Evolutionary conservation across 139 green algal genomes (phyloP), one percentile per base, ranked within the genome.

Genomic region (Chlorella sorokiniana): DNA sequence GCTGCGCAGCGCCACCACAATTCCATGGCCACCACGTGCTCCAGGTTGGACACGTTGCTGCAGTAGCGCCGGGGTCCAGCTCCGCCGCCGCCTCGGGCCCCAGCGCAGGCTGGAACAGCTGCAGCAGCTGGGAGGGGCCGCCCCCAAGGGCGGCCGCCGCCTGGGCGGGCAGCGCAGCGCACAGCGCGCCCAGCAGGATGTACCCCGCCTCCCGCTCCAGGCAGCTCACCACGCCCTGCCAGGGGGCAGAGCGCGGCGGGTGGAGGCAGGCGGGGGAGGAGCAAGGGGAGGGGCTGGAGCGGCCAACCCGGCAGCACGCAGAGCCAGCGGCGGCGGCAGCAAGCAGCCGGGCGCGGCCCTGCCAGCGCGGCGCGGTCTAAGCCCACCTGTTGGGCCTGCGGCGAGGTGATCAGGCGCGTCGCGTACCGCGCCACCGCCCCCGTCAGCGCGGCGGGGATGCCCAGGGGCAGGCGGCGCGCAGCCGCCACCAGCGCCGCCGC

Each of bases 1-100:
- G 93, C 93, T 33, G 89, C 88, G 3, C 85, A 68, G 8, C 92
- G 85, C 93, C 93, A 97, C 91, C 91, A 94, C 54, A 95, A 73
- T 83, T 94, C 86, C 80, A 91, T 81, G 20, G 91, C 87, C 35
- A 94, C 72, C 37, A 90, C 87, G 31, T 83, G n/a, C 35, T 95
- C 92, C 35, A 79, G 70, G 35, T 41, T 81, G 35, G 85, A 75
- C 54, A 51, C 63, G 25, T 70, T 79, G 41, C 74, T 59, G 64
- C 51, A 63, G 22, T 64, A 77, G 45, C 56, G 68, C 23, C 78
- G 45, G n/a, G n/a, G 54, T 91, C 86, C 41, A 95, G 86, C 23
- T 88, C 79, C 4, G 79, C 61, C 11, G 81, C 76, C 6, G 84
- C 85, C 23, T 89, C 72, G 14, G 83, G 41, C 0, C 86, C 86